Percentiles rank a stretch among this genome's conserved stretches.
phyloP scores from a whole-genome alignment of 108 stramenopile genomes.

The Skeletonema tropicum region DNA sequence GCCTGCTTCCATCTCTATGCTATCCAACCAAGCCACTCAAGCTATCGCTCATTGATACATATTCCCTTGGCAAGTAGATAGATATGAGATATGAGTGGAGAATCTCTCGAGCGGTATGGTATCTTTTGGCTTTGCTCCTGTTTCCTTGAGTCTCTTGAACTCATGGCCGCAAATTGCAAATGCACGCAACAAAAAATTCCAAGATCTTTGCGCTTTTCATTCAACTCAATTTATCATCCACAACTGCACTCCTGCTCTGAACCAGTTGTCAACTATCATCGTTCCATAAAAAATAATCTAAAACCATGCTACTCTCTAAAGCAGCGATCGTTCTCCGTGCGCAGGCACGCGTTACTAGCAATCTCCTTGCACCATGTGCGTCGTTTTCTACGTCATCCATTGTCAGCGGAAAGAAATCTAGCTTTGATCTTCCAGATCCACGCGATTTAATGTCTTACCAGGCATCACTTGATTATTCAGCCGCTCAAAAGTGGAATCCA shows the following conservation, averaged over 20 bases:
- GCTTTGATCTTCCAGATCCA: constrained; percentile 54
- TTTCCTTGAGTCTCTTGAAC: no score
- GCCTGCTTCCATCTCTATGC: no score
- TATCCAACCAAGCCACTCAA: no score
- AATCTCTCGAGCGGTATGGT: no score
- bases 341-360: background rate
- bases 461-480: constrained; percentile 32
- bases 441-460: constrained; percentile 44
- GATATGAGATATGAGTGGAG: no score
- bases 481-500: constrained; percentile 46
- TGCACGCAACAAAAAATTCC: no score
- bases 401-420: constrained; percentile 14
- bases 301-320: background rate
- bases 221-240: background rate
- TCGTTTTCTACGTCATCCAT: constrained; percentile 1
- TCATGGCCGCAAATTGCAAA: no score
- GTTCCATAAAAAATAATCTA: background rate
- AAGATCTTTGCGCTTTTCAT: no score
- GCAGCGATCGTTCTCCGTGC: constrained; percentile 4
- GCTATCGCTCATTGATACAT: no score
- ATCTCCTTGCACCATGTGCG: constrained; percentile 1
- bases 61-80: no score
- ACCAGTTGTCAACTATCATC: background rate
- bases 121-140: no score
- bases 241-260: background rate